Evolutionary conservation across 2,329 filamentous ascomycete genomes (phyloP).

Genomic region (Podosphaera xanthii): DNA sequence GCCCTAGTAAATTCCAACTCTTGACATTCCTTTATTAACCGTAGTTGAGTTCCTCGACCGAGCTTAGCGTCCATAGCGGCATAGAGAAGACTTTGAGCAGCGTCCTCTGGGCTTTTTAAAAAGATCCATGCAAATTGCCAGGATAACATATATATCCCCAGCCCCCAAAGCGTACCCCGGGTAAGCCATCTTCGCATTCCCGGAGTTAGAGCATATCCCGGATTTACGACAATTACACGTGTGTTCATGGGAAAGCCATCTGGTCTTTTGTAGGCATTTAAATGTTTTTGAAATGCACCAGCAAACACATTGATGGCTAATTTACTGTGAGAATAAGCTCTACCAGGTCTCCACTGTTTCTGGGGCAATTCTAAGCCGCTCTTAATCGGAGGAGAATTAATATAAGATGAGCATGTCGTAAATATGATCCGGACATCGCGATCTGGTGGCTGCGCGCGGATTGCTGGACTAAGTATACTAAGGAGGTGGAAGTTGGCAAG

Average conservation of each 20-base stretch:
- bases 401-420: conserved; percentile 71
- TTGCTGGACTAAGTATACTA: conserved; percentile 70
- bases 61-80: conserved; percentile 65
- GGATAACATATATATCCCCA: conserved; percentile 50
- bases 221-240: conserved; percentile 69
- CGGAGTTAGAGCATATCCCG: conserved; percentile 63
- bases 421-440: conserved; percentile 79
- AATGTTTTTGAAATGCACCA: conserved; percentile 74
- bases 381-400: conserved; percentile 46
- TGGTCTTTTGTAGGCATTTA: conserved; percentile 62
- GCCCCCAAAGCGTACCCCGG: conserved; percentile 58
- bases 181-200: conserved; percentile 76
- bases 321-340: conserved; percentile 41
- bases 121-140: conserved; percentile 75
- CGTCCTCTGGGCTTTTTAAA: conserved; percentile 63
- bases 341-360: conserved; percentile 30
- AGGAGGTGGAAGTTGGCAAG: conserved; percentile 89
- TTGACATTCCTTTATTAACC: conserved; percentile 71
- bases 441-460: conserved; percentile 79
- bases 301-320: conserved; percentile 79
- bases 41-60: conserved; percentile 40
- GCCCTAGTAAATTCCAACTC: conserved; percentile 46
- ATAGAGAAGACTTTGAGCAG: conserved; percentile 67
- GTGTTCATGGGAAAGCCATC: conserved; percentile 66
- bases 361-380: conserved; percentile 22